phyloP scores from a whole-genome alignment of 2,329 filamentous ascomycete genomes.

The Phialocephala subalpina region DNA sequence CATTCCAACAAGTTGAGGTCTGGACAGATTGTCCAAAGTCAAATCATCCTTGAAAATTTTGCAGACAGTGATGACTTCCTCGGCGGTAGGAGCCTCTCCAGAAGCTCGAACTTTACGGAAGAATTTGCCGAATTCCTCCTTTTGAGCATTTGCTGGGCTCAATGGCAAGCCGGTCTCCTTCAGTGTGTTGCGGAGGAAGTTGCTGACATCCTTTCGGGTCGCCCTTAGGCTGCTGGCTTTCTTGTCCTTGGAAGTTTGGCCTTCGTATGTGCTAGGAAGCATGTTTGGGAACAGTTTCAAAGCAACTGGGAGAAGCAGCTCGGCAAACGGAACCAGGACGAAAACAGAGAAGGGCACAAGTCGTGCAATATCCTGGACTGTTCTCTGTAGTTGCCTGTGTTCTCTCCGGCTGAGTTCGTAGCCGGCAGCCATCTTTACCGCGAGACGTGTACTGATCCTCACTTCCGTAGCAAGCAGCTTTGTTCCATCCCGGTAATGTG shows the following conservation, averaged over 20 bases:
- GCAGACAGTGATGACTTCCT: constrained; percentile 98
- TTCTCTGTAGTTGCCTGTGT: constrained; percentile 89
- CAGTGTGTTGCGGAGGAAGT: constrained; percentile 86
- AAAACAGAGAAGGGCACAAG: constrained; percentile 97
- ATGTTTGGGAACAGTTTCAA: constrained; percentile 97
- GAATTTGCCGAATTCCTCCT: constrained; percentile 94
- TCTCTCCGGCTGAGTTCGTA: constrained; percentile 96
- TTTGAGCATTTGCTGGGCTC: constrained; percentile 83
- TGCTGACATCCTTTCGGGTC: constrained; percentile 92
- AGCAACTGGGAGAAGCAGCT: constrained; percentile 89
- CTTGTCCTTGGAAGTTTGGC: constrained; percentile 85
- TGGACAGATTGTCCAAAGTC: constrained; percentile 94
- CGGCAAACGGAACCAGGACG: constrained; percentile 94
- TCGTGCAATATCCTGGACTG: constrained; percentile 90
- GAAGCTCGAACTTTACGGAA: constrained; percentile 96
- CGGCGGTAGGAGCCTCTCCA: constrained; percentile 84
- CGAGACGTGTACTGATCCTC: constrained; percentile 88
- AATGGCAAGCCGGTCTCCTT: constrained; percentile 93
- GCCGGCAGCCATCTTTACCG: constrained; percentile 95
- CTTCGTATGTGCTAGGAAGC: constrained; percentile 96
- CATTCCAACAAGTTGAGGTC: constrained; percentile 95
- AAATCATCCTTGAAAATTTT: constrained; percentile 98
- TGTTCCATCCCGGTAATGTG: constrained; percentile 98
- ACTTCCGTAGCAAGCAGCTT: constrained; percentile 94
- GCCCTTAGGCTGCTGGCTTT: constrained; percentile 84